phyloP scores from a whole-genome alignment of 176 grass and related monocot species.

The bread wheat (Triticum aestivum) region IWGSC_CS_RefSeq_v2.1 NC_057795.1:16594305-16594804 shows the following conservation, averaged over 20 bases:
- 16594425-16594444: slow-evolving; percentile 28
- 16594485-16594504: slow-evolving; percentile 31
- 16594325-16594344: slow-evolving; percentile 38
- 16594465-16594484: slow-evolving; percentile 38
- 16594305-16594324: slow-evolving; percentile 19
- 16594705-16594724: slow-evolving; percentile 14
- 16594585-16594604: slow-evolving; percentile 3
- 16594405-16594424: slow-evolving; percentile 23
- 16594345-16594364: slow-evolving; percentile 24
- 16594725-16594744: slow-evolving; percentile 16
- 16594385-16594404: slow-evolving; percentile 55
- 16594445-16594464: slow-evolving; percentile 30
- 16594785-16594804: slow-evolving; percentile 26
- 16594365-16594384: slow-evolving; percentile 16
- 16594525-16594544: slow-evolving; percentile 23
- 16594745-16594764: slow-evolving; percentile 34
- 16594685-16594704: slow-evolving; percentile 17
- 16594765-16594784: slow-evolving; percentile 34
- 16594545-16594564: neutral
- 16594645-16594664: slow-evolving; percentile 39
- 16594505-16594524: slow-evolving; percentile 31
- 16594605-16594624: slow-evolving; percentile 33
- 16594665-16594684: slow-evolving; percentile 22
- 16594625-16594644: slow-evolving; percentile 6
- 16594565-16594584: slow-evolving; percentile 26